phyloP scores from a whole-genome alignment of 106 monocot species.

The Dendrobium nobile region DNA sequence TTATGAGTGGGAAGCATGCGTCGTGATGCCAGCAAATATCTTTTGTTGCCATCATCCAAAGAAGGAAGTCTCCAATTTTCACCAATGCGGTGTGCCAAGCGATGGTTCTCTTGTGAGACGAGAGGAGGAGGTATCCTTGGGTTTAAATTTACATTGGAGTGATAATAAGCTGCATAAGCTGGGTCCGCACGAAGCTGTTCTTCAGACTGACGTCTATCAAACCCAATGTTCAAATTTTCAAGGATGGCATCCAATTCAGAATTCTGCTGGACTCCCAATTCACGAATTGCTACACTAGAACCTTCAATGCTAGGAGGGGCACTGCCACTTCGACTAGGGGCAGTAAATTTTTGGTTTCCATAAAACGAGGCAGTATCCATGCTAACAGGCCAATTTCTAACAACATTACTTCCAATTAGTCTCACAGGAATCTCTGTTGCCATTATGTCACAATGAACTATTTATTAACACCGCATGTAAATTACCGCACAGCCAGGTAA shows the following conservation, averaged over 20 bases:
- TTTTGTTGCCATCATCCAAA: conserved; percentile 42
- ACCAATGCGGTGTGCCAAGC: conserved; percentile 37
- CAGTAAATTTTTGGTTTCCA: conserved; percentile 28
- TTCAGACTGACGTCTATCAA: conserved; percentile 40
- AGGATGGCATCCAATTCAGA: conserved; percentile 25
- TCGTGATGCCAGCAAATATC: conserved; percentile 24
- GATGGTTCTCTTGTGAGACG: conserved; percentile 48
- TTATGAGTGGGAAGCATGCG: conserved; percentile 55
- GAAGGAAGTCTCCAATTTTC: conserved; percentile 35
- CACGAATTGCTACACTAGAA: conserved; percentile 47
- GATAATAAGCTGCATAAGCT: conserved; percentile 74
- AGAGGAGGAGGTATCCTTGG: conserved; percentile 91
- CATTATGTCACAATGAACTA: conserved; percentile 22
- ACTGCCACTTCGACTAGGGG: conserved; percentile 83
- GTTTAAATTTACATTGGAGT: conserved; percentile 78
- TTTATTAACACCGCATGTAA: neutral
- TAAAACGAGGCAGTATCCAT: conserved; percentile 13
- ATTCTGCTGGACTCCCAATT: conserved; percentile 18
- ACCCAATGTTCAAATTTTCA: conserved; percentile 26
- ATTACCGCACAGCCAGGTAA: neutral
- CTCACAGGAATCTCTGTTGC: conserved; percentile 72
- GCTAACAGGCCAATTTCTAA: conserved; percentile 36
- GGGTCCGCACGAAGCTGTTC: conserved; percentile 75
- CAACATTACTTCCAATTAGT: conserved; percentile 30
- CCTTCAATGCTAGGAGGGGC: conserved; percentile 94